Conservation (phyloP, 257 asterid species). For the Solanum chiquidenum region DNA sequence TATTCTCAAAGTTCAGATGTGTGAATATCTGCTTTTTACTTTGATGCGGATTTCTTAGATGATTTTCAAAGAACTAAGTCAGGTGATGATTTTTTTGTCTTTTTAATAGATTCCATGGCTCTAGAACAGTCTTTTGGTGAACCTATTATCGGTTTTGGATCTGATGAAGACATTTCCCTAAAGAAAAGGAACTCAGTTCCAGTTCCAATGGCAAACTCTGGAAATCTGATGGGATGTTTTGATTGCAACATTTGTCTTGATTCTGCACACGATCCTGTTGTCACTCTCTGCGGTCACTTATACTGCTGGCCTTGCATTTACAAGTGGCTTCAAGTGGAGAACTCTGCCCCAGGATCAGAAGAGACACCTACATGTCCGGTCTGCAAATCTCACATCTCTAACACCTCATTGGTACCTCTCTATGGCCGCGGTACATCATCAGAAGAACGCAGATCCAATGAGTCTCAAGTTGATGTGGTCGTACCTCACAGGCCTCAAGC, state of each 20-base stretch:
- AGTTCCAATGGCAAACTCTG: constrained; percentile 19
- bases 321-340: constrained; percentile 17
- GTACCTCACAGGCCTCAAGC: constrained; percentile 16
- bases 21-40: background rate
- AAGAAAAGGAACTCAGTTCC: constrained; percentile 27
- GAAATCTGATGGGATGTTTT: constrained; percentile 46
- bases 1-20: background rate
- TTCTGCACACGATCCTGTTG: constrained; percentile 68
- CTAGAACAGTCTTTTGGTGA: constrained; percentile 32
- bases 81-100: background rate
- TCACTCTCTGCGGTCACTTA: constrained; percentile 78
- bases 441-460: background rate
- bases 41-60: background rate
- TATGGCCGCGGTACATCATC: constrained; percentile 19
- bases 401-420: constrained; percentile 19
- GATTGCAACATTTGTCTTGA: constrained; percentile 88
- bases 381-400: constrained; percentile 19
- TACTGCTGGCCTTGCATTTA: constrained; percentile 94
- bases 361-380: constrained; percentile 19
- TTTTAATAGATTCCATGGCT: constrained; percentile 51
- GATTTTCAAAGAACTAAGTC: background rate
- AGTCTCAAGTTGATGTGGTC: background rate
- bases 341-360: background rate
- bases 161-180: constrained; percentile 24
- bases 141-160: constrained; percentile 19